Percentiles rank a stretch among this genome's conserved stretches.
phyloP scores from a whole-genome alignment of 768 basidiomycete species.

The Lentinula raphanica region DNA sequence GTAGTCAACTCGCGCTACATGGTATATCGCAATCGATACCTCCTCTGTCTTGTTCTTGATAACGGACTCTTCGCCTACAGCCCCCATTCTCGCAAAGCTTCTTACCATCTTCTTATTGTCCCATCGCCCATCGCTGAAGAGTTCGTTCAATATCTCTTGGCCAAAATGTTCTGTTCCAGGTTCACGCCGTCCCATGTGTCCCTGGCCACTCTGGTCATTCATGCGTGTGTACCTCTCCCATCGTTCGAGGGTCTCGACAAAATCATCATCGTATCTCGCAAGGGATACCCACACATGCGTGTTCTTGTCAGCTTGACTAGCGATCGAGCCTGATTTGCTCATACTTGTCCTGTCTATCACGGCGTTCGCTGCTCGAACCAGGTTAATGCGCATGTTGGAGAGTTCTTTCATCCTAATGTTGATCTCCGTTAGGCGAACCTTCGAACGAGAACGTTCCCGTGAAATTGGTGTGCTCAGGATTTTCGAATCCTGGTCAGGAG shows the following conservation, averaged over 20 bases:
- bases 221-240: conserved; percentile 56
- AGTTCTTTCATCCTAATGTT: conserved; percentile 56
- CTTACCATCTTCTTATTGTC: conserved; percentile 76
- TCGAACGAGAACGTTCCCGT: conserved; percentile 23
- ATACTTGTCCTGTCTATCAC: conserved; percentile 43
- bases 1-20: not conserved
- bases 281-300: conserved; percentile 66
- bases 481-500: not conserved
- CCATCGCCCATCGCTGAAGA: conserved; percentile 56
- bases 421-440: conserved; percentile 53
- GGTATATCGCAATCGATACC: conserved; percentile 17
- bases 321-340: conserved; percentile 22
- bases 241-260: conserved; percentile 57
- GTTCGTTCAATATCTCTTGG: conserved; percentile 30
- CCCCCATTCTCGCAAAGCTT: conserved; percentile 63
- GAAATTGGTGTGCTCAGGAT: conserved; percentile 8
- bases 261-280: conserved; percentile 72
- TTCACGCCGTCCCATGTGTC: conserved; percentile 31
- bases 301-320: conserved; percentile 20
- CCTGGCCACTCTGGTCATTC: conserved; percentile 16
- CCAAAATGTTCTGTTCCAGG: conserved; percentile 29
- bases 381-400: conserved; percentile 41
- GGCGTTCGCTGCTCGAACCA: conserved; percentile 54
- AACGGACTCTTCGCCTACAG: conserved; percentile 24
- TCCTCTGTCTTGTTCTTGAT: conserved; percentile 28